Conservation (phyloP, 2,329 filamentous ascomycete genomes). For the Tricladium varicosporioides region DNA sequence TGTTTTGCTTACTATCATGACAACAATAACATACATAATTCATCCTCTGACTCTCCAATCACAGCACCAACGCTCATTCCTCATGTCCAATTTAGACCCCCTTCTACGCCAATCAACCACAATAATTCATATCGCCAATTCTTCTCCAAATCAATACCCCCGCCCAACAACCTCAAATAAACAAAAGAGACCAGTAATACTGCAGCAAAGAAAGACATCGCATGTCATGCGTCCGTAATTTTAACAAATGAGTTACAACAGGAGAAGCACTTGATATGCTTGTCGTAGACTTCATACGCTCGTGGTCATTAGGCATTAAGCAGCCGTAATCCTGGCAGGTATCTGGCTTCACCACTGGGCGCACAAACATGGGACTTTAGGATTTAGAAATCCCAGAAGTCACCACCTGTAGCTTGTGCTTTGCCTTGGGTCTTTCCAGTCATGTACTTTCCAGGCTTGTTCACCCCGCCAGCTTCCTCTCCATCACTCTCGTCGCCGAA, state of each 20-base stretch:
- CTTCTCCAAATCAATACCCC: slow-evolving; percentile 22
- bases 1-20: neutral
- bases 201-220: slow-evolving; percentile 9
- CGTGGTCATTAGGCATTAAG: slow-evolving; percentile 23
- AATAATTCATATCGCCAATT: neutral
- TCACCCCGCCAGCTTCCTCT: slow-evolving; percentile 32
- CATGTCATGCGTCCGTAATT: slow-evolving; percentile 1
- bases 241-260: slow-evolving; percentile 1
- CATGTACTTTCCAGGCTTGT: slow-evolving; percentile 26
- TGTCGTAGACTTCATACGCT: slow-evolving; percentile 16
- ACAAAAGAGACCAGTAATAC: neutral
- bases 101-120: neutral
- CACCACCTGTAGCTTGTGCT: slow-evolving; percentile 31
- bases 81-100: neutral
- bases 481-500: slow-evolving; percentile 53
- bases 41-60: slow-evolving; percentile 75
- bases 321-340: slow-evolving; percentile 15
- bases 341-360: neutral
- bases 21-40: slow-evolving; percentile 51
- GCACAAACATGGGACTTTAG: neutral
- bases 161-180: neutral
- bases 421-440: slow-evolving; percentile 29
- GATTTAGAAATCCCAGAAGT: slow-evolving; percentile 39
- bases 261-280: slow-evolving; percentile 10
- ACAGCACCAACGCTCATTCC: neutral